Conservation (phyloP, 805 yeast species). For the Teunomyces barrocoloradensis region DNA sequence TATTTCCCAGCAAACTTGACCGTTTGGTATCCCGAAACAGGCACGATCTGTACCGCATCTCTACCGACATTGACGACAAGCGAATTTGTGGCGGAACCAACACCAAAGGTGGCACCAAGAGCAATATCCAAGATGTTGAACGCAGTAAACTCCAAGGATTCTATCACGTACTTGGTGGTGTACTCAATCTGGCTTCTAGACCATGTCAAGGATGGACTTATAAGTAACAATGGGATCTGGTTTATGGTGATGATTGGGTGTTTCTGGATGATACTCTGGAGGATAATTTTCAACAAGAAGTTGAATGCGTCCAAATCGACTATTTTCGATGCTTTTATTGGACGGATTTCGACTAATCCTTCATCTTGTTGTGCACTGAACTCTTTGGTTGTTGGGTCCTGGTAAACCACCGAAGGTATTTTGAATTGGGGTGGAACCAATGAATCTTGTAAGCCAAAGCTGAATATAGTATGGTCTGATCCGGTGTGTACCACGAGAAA, state of each 20-base stretch:
- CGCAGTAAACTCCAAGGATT: slow-evolving; percentile 66
- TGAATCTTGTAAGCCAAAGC: slow-evolving; percentile 75
- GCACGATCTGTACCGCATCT: slow-evolving; percentile 71
- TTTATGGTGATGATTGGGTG: slow-evolving; percentile 49
- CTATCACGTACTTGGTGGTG: slow-evolving; percentile 74
- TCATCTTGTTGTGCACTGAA: slow-evolving; percentile 40
- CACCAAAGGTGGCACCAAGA: slow-evolving; percentile 70
- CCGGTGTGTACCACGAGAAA: slow-evolving; percentile 73
- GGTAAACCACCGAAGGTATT: slow-evolving; percentile 76
- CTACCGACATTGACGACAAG: slow-evolving; percentile 80
- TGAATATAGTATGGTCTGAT: slow-evolving; percentile 67
- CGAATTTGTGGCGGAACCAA: slow-evolving; percentile 62
- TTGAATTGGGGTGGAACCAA: slow-evolving; percentile 72
- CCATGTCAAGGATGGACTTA: slow-evolving; percentile 65
- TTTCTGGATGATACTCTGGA: slow-evolving; percentile 36
- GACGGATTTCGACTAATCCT: slow-evolving; percentile 46
- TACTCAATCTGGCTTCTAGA: slow-evolving; percentile 63
- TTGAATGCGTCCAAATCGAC: slow-evolving; percentile 68
- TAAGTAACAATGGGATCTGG: slow-evolving; percentile 69
- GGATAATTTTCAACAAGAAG: slow-evolving; percentile 49
- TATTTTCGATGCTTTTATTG: slow-evolving; percentile 64
- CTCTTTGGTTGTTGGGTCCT: slow-evolving; percentile 33
- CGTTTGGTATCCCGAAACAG: slow-evolving; percentile 72
- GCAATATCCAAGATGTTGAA: slow-evolving; percentile 68
- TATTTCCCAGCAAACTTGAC: slow-evolving; percentile 52